phyloP scores from a whole-genome alignment of 2,329 filamentous ascomycete genomes.

The Aspergillus sp. region DNA sequence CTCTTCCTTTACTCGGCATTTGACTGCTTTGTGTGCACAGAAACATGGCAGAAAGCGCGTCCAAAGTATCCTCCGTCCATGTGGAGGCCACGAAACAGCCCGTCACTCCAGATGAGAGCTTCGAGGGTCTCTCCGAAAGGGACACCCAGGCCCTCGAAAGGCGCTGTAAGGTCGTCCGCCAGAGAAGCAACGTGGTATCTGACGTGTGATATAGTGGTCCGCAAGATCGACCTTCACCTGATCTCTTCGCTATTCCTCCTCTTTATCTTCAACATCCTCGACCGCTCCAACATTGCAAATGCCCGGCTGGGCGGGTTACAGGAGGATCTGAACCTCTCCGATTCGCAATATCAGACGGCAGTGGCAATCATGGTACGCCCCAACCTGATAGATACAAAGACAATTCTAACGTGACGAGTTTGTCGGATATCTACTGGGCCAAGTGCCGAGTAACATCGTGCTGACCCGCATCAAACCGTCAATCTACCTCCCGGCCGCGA shows the following conservation, averaged over 20 bases:
- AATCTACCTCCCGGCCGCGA: constrained; percentile 38
- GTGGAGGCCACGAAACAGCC: constrained; percentile 6
- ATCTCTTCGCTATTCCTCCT: constrained; percentile 15
- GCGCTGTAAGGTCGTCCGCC: background rate
- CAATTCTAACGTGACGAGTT: constrained; percentile 1
- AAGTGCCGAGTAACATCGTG: constrained; percentile 43
- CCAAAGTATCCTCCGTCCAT: constrained; percentile 8
- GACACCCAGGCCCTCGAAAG: constrained; percentile 2
- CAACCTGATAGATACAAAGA: background rate
- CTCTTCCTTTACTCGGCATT: too few relatives aligned
- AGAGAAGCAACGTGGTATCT: background rate
- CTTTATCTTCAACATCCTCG: constrained; percentile 44
- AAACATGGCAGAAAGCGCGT: constrained; percentile 6
- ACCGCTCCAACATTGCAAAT: constrained; percentile 67
- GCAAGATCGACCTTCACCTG: constrained; percentile 17
- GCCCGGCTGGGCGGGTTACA: constrained; percentile 66
- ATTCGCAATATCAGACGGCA: constrained; percentile 63
- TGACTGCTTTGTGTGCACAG: too few relatives aligned
- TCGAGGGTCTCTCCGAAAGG: constrained; percentile 5
- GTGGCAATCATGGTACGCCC: constrained; percentile 59
- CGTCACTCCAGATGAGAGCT: background rate
- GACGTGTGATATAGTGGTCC: constrained; percentile 8
- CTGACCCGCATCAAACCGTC: constrained; percentile 28
- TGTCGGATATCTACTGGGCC: constrained; percentile 49
- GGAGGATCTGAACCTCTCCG: constrained; percentile 55